Evolutionary conservation across 116 monocot genomes (phyloP), one percentile per base, ranked within the genome.

Genomic region (Cymodocea nodosa): DNA sequence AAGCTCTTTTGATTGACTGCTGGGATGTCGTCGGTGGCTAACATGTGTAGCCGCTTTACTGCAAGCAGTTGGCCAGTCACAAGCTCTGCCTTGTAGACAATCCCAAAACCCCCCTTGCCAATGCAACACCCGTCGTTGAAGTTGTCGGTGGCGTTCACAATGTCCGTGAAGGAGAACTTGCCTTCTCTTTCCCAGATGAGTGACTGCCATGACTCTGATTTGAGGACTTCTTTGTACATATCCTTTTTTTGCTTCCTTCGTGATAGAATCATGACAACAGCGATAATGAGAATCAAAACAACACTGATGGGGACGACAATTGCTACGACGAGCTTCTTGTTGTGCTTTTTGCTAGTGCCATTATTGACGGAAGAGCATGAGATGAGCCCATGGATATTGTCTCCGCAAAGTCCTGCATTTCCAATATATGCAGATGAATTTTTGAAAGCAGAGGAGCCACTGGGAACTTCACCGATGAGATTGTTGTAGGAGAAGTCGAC

Each of bases 401-500:
- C 30, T 35, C 90, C 86, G 56, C 90, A 90, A 10, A 90, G 75
- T 7, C 81, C 79, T 0, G 66, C 13, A 70, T 90, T 90, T 4
- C 77, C 90, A 36, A 59, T 40, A 60, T 69, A 90, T 1, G 81
- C 72, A 2, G 87, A 55, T 19, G 62, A 39, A 25, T 65, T 75
- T 30, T 62, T 56, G 51, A 90, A 86, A 58, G 63, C 75, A n/a
- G n/a, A n/a, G 3, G 54, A 67, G 9, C 77, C 77, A 6, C 19
- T 19, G n/a, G 90, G 90, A 66, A 90, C 64, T 4, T 72, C 13
- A 23, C 90, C 90, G 7, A 71, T 65, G 6, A 90, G 70, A 8
- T 77, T 77, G 74, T 90, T 90, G 70, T 83, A 75, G 0, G 90
- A 90, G 68, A 90, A 90, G 58, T 90, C 86, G 15, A 83, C 81